phyloP scores from a whole-genome alignment of 2,329 filamentous ascomycete genomes.

The Elsinoe australis region DNA sequence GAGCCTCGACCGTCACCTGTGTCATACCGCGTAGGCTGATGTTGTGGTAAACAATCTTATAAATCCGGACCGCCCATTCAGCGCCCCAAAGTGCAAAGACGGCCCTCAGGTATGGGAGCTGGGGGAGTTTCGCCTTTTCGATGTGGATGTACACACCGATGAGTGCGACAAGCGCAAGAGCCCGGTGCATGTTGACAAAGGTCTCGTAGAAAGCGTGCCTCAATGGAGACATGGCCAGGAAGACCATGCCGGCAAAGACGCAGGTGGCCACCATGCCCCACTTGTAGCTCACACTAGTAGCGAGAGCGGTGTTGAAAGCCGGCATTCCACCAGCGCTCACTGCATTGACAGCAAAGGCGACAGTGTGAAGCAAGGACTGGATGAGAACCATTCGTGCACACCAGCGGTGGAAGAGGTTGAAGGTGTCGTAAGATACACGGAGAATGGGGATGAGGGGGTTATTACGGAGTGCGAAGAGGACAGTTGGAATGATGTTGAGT shows the following conservation, averaged over 20 bases:
- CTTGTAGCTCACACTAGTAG: slow-evolving; percentile 55
- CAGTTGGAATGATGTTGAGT: slow-evolving; percentile 84
- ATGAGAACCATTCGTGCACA: slow-evolving; percentile 65
- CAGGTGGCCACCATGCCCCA: slow-evolving; percentile 54
- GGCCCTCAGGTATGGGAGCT: slow-evolving; percentile 66
- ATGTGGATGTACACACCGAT: slow-evolving; percentile 73
- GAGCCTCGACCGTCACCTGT: slow-evolving; percentile 49
- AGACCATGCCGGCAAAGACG: slow-evolving; percentile 56
- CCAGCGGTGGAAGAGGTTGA: slow-evolving; percentile 85
- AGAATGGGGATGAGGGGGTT: slow-evolving; percentile 80
- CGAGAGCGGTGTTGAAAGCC: slow-evolving; percentile 49
- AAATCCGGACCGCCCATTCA: slow-evolving; percentile 50
- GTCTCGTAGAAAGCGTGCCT: slow-evolving; percentile 96
- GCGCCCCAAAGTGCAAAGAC: slow-evolving; percentile 68
- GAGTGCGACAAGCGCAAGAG: slow-evolving; percentile 61
- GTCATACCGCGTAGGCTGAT: slow-evolving; percentile 44
- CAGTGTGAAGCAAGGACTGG: slow-evolving; percentile 62
- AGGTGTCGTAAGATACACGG: slow-evolving; percentile 89
- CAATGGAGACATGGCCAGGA: slow-evolving; percentile 68
- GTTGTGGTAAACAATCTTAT: slow-evolving; percentile 48
- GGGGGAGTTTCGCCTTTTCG: slow-evolving; percentile 56
- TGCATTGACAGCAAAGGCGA: slow-evolving; percentile 65
- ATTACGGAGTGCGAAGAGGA: slow-evolving; percentile 84
- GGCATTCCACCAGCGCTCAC: slow-evolving; percentile 52
- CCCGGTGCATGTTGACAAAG: slow-evolving; percentile 80